Evolutionary conservation across 108 stramenopile genomes (phyloP).

Genomic region (Stephanodiscus triporus): DNA sequence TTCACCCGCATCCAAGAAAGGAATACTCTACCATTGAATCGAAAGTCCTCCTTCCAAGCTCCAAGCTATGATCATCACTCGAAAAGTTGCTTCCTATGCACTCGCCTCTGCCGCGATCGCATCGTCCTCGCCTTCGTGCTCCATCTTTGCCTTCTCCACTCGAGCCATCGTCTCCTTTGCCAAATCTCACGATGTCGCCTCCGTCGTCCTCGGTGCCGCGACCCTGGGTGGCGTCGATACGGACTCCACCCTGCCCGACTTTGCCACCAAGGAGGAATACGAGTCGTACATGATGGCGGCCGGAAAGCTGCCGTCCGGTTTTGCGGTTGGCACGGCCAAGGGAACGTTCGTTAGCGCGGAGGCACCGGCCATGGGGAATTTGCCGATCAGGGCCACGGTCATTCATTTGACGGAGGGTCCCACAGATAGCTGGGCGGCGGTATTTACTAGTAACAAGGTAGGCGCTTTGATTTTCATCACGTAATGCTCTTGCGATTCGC

Average conservation of each 20-base stretch:
- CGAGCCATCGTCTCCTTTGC: slow-evolving; percentile 10
- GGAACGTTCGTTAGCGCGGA: slow-evolving; percentile 82
- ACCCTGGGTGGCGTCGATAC: slow-evolving; percentile 45
- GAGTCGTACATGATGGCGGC: slow-evolving; percentile 63
- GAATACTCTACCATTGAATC: no score
- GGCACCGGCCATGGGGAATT: slow-evolving; percentile 77
- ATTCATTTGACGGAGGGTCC: slow-evolving; percentile 86
- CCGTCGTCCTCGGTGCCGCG: slow-evolving; percentile 1
- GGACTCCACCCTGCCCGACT: slow-evolving; percentile 63
- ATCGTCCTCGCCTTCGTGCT: slow-evolving; percentile 10
- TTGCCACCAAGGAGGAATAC: slow-evolving; percentile 68
- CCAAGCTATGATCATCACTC: slow-evolving; percentile 23
- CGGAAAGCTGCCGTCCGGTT: slow-evolving; percentile 72
- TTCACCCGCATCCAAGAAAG: no score
- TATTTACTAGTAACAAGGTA: slow-evolving; percentile 85
- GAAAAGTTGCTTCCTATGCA: slow-evolving; percentile 23
- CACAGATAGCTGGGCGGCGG: slow-evolving; percentile 88
- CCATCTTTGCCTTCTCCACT: slow-evolving; percentile 24
- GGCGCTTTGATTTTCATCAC: neutral
- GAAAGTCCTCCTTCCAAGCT: slow-evolving; percentile 1
- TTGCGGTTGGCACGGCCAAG: slow-evolving; percentile 79
- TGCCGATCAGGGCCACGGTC: slow-evolving; percentile 80
- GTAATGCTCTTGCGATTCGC: neutral
- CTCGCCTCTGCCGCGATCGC: slow-evolving; percentile 20
- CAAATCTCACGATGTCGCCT: neutral